A percentile compares a stretch with the other conserved stretches of the same genome.
Conservation (phyloP, 208 protist genomes). For the Cochliopodium minus region DNA sequence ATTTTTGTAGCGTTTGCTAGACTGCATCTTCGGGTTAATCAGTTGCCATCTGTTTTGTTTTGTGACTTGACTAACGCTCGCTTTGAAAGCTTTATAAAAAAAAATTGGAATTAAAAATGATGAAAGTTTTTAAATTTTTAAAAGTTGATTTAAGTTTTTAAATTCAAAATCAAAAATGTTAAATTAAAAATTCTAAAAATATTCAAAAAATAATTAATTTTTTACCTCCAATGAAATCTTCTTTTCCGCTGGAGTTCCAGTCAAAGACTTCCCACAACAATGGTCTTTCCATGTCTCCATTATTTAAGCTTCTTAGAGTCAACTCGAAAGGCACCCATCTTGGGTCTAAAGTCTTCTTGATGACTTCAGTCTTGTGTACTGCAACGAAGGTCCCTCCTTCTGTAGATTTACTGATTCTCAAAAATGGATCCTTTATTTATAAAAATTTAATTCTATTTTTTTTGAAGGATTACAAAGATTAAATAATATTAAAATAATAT, state of each 20-base stretch:
- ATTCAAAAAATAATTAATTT: too few species aligned
- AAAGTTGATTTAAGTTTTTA: too few species aligned
- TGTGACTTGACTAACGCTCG: neutral
- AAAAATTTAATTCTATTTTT: neutral
- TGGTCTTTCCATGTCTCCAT: constrained; percentile 7
- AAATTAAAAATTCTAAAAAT: too few species aligned
- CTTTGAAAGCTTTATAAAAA: neutral
- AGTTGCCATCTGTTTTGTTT: neutral
- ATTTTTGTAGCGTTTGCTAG: constrained; percentile 6
- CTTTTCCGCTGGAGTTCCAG: constrained; percentile 3
- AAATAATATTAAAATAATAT: constrained; percentile 6
- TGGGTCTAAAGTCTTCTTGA: neutral
- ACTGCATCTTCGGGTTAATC: constrained; percentile 4
- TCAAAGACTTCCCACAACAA: neutral
- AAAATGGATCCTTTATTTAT: neutral
- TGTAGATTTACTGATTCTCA: neutral
- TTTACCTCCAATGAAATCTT: constrained; percentile 16
- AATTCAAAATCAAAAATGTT: too few species aligned
- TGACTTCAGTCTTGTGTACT: constrained; percentile 9
- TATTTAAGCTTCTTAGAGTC: constrained; percentile 9
- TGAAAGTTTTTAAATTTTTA: too few species aligned
- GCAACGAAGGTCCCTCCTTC: neutral
- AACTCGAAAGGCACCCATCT: constrained; percentile 8
- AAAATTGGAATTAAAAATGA: too few species aligned
- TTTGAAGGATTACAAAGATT: neutral